A percentile compares a stretch with the other conserved stretches of the same genome.
Conservation (phyloP, 306 rosid genomes). For the Pterocarpus santalinus region DNA sequence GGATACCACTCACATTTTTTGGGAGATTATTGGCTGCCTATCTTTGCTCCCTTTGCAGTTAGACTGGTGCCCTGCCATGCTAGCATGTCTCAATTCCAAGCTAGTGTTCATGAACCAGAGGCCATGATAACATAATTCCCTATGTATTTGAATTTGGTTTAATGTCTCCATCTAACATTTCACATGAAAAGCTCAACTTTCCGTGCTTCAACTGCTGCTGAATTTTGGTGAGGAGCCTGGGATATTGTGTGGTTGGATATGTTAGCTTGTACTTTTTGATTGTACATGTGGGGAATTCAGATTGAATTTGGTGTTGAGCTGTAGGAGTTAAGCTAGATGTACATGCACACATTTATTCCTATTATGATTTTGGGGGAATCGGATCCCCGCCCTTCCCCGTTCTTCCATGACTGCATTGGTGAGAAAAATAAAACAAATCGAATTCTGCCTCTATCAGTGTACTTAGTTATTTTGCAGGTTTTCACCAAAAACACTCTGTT, state of each 20-base stretch:
- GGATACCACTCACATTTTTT: slow-evolving; percentile 65
- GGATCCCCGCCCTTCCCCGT: neutral
- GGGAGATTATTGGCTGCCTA: slow-evolving; percentile 67
- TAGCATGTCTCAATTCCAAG: neutral
- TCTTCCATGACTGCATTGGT: neutral
- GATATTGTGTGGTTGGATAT: slow-evolving; percentile 16
- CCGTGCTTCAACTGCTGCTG: slow-evolving; percentile 8
- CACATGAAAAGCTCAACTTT: slow-evolving; percentile 17
- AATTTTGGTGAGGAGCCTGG: slow-evolving; percentile 4
- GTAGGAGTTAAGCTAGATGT: slow-evolving; percentile 10
- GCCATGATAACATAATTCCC: neutral
- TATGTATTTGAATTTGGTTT: neutral
- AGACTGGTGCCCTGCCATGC: neutral
- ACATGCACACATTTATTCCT: neutral
- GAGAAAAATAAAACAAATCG: neutral
- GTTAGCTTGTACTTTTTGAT: slow-evolving; percentile 23
- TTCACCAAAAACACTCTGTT: slow-evolving; percentile 4
- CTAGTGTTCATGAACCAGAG: neutral
- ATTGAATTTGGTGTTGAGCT: slow-evolving; percentile 33
- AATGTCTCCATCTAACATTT: neutral
- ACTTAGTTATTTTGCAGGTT: neutral
- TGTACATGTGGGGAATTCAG: neutral
- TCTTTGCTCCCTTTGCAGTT: neutral
- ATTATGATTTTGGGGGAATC: neutral
- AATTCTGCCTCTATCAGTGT: neutral